Evolutionary conservation across 441 rosid genomes (phyloP), one percentile per base, ranked within the genome.

Genomic region (Erodium chrysanthum): DNA sequence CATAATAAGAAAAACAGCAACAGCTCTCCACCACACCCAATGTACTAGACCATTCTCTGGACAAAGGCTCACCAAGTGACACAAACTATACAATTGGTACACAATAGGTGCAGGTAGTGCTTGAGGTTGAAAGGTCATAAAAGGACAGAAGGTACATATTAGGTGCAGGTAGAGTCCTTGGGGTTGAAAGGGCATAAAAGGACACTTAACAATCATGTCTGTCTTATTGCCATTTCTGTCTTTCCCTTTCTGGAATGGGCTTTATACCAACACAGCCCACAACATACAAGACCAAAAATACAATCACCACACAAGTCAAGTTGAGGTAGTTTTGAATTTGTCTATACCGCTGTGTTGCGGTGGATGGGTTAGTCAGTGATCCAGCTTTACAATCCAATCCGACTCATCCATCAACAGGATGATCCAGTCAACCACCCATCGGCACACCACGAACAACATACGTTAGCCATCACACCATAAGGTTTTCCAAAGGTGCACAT

Each of bases 351-450:
- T 0, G 33, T 29, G 33, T 29, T 29, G 33, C 5, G 33, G 33
- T 29, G 33, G 5, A 29, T 29, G 33, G 33, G 33, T 29, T 29
- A 29, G 33, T 29, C 33, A 1, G 33, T 29, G 33, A 29, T 29
- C 33, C 18, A 69, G 77, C 83, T 82, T 68, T 76, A 72, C 67
- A 73, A 76, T 66, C 72, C 75, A 70, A 73, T 29, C 33, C 0
- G 5, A 29, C 56, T 76, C 76, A 79, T 78, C 81, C 82, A 75
- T 44, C 71, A 73, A 83, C 71, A 71, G 64, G 72, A 29, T 29
- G 72, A 29, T 29, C 77, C 76, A 67, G 29, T 64, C 70, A 66
- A 79, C 70, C 77, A 66, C 72, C 67, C 44, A 48, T 70, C 31
- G 71, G 59, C 73, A 66, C 70, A 70, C 67, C 77, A 76, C 40